Evolutionary conservation across 345 rosid species (phyloP).

Genomic region (Gynandropsis gynandra): DNA sequence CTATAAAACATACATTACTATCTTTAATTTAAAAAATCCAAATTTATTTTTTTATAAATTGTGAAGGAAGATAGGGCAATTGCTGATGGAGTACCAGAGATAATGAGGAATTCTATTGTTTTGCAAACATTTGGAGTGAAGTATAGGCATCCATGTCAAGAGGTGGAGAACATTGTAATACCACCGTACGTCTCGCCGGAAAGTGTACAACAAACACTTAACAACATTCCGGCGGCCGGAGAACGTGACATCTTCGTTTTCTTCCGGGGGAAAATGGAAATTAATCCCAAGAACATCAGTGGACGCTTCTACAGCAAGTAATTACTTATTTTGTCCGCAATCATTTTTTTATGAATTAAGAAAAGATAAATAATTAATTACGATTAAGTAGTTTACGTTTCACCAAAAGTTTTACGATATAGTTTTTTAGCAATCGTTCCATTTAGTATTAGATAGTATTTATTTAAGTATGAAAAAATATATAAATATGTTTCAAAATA

Average conservation of each 20-base stretch:
- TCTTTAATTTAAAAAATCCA: too few species aligned
- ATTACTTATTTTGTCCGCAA: conserved; percentile 5
- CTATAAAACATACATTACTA: too few species aligned
- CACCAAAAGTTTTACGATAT: too few species aligned
- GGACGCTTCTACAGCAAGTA: conserved; percentile 93
- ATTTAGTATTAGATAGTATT: too few species aligned
- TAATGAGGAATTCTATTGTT: conserved; percentile 61
- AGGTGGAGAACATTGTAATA: conserved; percentile 63
- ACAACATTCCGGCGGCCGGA: conserved; percentile 35
- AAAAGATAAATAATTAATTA: neutral
- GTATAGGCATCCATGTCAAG: conserved; percentile 76
- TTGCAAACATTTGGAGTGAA: conserved; percentile 89
- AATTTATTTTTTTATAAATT: neutral
- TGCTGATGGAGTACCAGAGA: conserved; percentile 68
- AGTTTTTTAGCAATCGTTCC: too few species aligned
- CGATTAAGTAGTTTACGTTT: too few species aligned
- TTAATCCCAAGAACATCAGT: conserved; percentile 80
- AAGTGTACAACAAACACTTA: conserved; percentile 37
- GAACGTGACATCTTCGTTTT: conserved; percentile 71
- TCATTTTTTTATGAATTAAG: neutral
- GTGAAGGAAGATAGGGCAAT: conserved; percentile 72
- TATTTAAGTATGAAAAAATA: too few species aligned
- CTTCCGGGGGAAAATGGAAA: conserved; percentile 93
- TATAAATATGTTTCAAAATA: too few species aligned
- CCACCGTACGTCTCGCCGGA: conserved; percentile 81